A percentile compares a stretch with the other conserved stretches of the same genome.
Evolutionary conservation across 352 stramenopile genomes (phyloP).

Genomic region (Phytopythium montanum): DNA sequence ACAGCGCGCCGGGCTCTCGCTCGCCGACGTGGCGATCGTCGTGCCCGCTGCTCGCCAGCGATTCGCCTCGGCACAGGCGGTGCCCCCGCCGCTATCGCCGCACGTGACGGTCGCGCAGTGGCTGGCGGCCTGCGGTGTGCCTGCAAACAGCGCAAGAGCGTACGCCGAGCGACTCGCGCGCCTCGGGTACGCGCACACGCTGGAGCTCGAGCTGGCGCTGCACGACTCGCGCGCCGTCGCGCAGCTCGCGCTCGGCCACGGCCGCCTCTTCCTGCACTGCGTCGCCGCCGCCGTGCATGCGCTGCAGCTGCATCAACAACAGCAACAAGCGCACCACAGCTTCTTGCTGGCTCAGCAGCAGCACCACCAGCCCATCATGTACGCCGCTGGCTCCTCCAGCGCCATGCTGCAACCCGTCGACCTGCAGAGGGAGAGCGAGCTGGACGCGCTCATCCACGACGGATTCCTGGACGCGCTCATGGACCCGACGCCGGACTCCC

Average conservation of each 20-base stretch:
- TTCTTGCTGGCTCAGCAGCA: slow-evolving; percentile 21
- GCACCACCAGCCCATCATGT: slow-evolving; percentile 10
- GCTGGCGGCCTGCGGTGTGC: slow-evolving; percentile 54
- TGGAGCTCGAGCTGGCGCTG: slow-evolving; percentile 55
- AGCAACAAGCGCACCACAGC: slow-evolving; percentile 8
- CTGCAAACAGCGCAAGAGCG: slow-evolving; percentile 33
- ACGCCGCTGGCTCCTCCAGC: slow-evolving; percentile 26
- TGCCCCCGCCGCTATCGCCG: slow-evolving; percentile 32
- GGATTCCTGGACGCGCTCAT: slow-evolving; percentile 59
- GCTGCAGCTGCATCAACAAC: slow-evolving; percentile 20
- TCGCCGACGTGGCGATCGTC: slow-evolving; percentile 40
- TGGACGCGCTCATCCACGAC: slow-evolving; percentile 43
- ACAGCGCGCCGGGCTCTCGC: slow-evolving; percentile 35
- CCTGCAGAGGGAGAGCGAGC: slow-evolving; percentile 49
- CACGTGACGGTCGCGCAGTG: slow-evolving; percentile 55
- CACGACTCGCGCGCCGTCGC: slow-evolving; percentile 45
- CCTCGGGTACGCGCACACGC: slow-evolving; percentile 52
- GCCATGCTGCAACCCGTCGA: slow-evolving; percentile 46
- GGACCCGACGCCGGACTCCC: slow-evolving; percentile 22
- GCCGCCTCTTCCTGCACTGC: slow-evolving; percentile 41
- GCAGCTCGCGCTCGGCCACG: slow-evolving; percentile 42
- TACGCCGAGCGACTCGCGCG: slow-evolving; percentile 57
- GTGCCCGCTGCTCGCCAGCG: slow-evolving; percentile 40
- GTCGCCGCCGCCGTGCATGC: slow-evolving; percentile 24
- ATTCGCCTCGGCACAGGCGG: slow-evolving; percentile 35